Evolutionary conservation across 805 yeast species (phyloP).

Genomic region (Yamadazyma olivae): DNA sequence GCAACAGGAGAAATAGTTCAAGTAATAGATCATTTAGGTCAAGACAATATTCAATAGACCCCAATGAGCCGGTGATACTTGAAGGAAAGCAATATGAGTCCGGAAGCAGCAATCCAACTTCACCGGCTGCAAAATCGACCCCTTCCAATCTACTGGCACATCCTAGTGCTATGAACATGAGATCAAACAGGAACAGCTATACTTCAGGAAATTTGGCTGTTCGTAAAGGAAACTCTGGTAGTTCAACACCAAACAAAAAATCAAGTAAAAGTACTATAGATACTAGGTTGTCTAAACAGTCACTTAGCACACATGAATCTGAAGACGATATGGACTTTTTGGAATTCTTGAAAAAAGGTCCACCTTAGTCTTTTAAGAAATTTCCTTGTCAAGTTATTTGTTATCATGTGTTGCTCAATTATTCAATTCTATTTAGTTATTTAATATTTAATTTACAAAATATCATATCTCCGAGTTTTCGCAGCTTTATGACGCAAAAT

Average conservation of each 20-base stretch:
- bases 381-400: too few species aligned
- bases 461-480: background rate
- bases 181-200: conserved; percentile 10
- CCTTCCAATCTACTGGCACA: too few species aligned
- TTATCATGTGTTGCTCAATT: too few species aligned
- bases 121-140: conserved; percentile 7
- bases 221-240: conserved; percentile 9
- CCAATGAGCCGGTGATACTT: conserved; percentile 15
- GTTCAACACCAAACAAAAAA: conserved; percentile 11
- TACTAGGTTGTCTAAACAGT: background rate
- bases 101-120: too few species aligned
- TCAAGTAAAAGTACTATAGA: conserved; percentile 10
- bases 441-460: background rate
- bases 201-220: conserved; percentile 12
- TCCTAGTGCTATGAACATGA: background rate
- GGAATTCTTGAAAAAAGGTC: conserved; percentile 46
- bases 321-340: conserved; percentile 43
- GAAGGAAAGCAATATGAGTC: conserved; percentile 15
- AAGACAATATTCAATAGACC: conserved; percentile 19
- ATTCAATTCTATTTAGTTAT: conserved; percentile 1
- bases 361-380: too few species aligned
- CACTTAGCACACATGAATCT: conserved; percentile 13
- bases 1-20: conserved; percentile 10
- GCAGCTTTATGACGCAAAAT: too few species aligned
- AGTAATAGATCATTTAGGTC: conserved; percentile 12